These are phyloP conservation scores for Chrysoporthe deuterocubensis DNA, from an alignment of 2,329 filamentous ascomycete species.

Conservation along the genomic window DNA sequence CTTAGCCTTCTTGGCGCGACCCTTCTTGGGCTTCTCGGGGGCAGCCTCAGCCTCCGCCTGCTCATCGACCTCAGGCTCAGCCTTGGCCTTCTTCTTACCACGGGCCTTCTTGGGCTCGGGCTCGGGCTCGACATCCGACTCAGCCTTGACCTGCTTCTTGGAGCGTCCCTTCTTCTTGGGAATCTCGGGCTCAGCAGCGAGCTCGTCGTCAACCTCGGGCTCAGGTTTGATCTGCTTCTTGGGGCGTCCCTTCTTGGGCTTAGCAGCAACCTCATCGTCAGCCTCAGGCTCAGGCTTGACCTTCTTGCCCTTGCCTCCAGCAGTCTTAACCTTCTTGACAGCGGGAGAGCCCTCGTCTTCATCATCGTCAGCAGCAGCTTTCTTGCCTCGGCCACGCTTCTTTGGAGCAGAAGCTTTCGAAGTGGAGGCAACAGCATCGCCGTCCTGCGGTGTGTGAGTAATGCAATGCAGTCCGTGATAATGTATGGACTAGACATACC, in stretches of 20 bases:
- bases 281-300: slow-evolving; percentile 31
- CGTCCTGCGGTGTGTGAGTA: slow-evolving; percentile 26
- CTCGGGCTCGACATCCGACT: slow-evolving; percentile 22
- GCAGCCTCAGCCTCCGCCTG: slow-evolving; percentile 7
- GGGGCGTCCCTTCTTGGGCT: slow-evolving; percentile 45
- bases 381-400: slow-evolving; percentile 41
- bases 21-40: slow-evolving; percentile 50
- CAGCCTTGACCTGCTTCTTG: slow-evolving; percentile 16
- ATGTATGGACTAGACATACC: slow-evolving; percentile 14
- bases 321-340: slow-evolving; percentile 39
- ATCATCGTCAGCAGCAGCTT: slow-evolving; percentile 38
- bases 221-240: slow-evolving; percentile 36
- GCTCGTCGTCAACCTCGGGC: slow-evolving; percentile 40
- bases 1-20: slow-evolving; percentile 35
- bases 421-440: slow-evolving; percentile 29
- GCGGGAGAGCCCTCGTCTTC: slow-evolving; percentile 39
- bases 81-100: slow-evolving; percentile 38
- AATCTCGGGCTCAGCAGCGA: slow-evolving; percentile 55
- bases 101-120: background rate
- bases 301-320: slow-evolving; percentile 34
- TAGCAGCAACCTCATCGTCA: slow-evolving; percentile 52
- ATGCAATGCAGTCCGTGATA: slow-evolving; percentile 23
- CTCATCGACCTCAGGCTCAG: slow-evolving; percentile 15
- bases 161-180: slow-evolving; percentile 47
- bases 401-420: slow-evolving; percentile 40